These are phyloP conservation scores for Leccinum barrowsii DNA, from an alignment of 768 basidiomycete genomes.

Conservation along the genomic window DNA sequence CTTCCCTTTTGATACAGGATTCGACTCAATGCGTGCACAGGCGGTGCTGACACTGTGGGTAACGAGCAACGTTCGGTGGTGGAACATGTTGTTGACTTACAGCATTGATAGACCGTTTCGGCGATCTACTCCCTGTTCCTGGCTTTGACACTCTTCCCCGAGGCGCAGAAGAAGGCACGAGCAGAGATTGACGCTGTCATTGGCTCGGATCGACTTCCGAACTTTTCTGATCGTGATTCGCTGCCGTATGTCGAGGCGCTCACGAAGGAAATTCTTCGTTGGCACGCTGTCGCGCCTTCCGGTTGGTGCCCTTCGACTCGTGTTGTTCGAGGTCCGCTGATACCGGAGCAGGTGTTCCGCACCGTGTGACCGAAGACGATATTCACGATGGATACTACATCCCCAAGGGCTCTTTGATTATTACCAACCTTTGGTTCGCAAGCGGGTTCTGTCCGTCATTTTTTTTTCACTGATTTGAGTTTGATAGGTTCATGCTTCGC, in stretches of 20 bases:
- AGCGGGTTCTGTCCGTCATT: constrained; percentile 2
- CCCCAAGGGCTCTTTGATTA: constrained; percentile 40
- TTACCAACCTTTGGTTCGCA: constrained; percentile 24
- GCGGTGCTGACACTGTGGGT: constrained; percentile 45
- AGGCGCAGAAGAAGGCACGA: constrained; percentile 56
- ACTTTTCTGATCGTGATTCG: constrained; percentile 51
- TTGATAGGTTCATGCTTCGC: constrained; percentile 30
- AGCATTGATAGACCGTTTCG: constrained; percentile 52
- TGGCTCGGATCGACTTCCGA: constrained; percentile 58
- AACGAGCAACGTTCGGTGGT: not conserved
- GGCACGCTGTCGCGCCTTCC: constrained; percentile 38
- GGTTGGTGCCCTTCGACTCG: constrained; percentile 33
- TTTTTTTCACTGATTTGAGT: not conserved
- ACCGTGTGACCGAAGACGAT: constrained; percentile 57
- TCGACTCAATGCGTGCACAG: constrained; percentile 22
- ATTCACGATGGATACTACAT: constrained; percentile 60
- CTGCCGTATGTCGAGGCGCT: constrained; percentile 63
- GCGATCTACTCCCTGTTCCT: constrained; percentile 59
- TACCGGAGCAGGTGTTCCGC: constrained; percentile 34
- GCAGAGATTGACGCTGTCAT: constrained; percentile 58
- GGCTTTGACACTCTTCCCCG: constrained; percentile 56
- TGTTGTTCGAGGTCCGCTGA: constrained; percentile 26
- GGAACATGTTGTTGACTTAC: constrained; percentile 1
- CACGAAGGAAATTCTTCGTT: constrained; percentile 52
- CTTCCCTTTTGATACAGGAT: constrained; percentile 3